phyloP scores from a whole-genome alignment of 2,329 filamentous ascomycete genomes.

The Keithomyces neogunnii region DNA sequence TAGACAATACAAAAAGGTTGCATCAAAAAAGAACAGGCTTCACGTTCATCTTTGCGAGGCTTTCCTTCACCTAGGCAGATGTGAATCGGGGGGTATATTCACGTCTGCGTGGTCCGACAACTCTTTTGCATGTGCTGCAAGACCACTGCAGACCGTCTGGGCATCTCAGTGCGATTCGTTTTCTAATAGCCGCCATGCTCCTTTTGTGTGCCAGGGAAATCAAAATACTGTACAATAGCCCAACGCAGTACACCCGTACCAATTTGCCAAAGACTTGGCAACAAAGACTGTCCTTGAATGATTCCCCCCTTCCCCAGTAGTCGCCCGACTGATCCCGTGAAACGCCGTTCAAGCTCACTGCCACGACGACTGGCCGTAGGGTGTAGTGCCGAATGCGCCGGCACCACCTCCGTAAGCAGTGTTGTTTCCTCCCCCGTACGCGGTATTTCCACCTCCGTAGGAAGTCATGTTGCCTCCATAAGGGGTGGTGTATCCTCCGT shows the following conservation, averaged over 20 bases:
- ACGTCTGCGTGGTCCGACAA: too few species aligned
- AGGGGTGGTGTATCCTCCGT: slow-evolving; percentile 61
- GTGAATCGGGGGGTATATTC: too few species aligned
- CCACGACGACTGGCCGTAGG: slow-evolving; percentile 43
- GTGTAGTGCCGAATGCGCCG: slow-evolving; percentile 35
- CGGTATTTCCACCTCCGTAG: slow-evolving; percentile 58
- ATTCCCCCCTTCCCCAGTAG: not conserved
- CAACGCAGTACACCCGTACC: slow-evolving; percentile 1
- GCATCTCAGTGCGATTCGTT: too few species aligned
- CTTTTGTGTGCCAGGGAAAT: not conserved
- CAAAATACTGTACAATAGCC: slow-evolving; percentile 4
- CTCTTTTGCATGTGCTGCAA: too few species aligned
- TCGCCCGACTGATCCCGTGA: not conserved
- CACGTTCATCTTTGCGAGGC: too few species aligned
- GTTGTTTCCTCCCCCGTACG: slow-evolving; percentile 57
- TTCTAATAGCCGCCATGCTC: not conserved
- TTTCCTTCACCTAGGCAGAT: too few species aligned
- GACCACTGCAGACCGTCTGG: too few species aligned
- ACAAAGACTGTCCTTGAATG: not conserved
- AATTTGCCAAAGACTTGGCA: slow-evolving; percentile 1
- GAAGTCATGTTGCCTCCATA: slow-evolving; percentile 52
- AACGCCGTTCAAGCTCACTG: slow-evolving; percentile 21
- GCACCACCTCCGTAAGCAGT: slow-evolving; percentile 55
- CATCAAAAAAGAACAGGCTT: too few species aligned
- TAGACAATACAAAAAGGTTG: not conserved